phyloP scores from a whole-genome alignment of 2,329 filamentous ascomycete species.

The Cryphonectria parasitica region DNA sequence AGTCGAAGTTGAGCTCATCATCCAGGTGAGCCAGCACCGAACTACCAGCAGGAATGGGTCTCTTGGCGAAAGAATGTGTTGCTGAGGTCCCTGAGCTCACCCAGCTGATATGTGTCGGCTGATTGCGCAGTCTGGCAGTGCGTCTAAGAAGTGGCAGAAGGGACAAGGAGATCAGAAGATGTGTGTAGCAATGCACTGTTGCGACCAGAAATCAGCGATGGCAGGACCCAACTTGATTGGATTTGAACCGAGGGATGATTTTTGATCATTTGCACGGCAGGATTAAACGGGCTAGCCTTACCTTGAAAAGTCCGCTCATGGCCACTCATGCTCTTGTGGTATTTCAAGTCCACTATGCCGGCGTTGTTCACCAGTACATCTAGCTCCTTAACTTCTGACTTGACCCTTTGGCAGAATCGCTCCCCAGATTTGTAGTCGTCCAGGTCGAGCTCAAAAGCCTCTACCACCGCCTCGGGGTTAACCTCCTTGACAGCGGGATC shows the following conservation, averaged over 20 bases:
- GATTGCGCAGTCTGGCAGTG: neutral
- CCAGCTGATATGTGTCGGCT: neutral
- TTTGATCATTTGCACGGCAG: no score
- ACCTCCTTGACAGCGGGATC: neutral
- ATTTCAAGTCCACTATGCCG: neutral
- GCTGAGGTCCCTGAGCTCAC: neutral
- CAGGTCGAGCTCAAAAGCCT: neutral
- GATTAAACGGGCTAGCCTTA: neutral
- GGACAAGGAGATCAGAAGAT: slow-evolving; percentile 1
- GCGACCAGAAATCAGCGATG: neutral
- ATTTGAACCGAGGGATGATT: neutral
- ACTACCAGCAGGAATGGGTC: neutral
- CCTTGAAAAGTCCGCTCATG: slow-evolving; percentile 2
- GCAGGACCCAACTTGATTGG: neutral
- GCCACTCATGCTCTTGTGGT: neutral
- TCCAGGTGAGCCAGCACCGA: neutral
- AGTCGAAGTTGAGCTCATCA: neutral
- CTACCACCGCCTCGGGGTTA: neutral
- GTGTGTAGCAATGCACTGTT: neutral
- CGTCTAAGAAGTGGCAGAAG: neutral
- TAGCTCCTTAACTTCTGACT: neutral
- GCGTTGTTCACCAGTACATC: slow-evolving; percentile 4
- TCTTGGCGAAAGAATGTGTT: neutral
- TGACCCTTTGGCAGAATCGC: neutral
- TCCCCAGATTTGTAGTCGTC: neutral